A percentile compares a stretch with the other conserved stretches of the same genome.
These are phyloP conservation scores for Spizellomyces sp. DNA, from an alignment of 192 early-diverging fungal genomes.

Conservation along the genomic window DNA sequence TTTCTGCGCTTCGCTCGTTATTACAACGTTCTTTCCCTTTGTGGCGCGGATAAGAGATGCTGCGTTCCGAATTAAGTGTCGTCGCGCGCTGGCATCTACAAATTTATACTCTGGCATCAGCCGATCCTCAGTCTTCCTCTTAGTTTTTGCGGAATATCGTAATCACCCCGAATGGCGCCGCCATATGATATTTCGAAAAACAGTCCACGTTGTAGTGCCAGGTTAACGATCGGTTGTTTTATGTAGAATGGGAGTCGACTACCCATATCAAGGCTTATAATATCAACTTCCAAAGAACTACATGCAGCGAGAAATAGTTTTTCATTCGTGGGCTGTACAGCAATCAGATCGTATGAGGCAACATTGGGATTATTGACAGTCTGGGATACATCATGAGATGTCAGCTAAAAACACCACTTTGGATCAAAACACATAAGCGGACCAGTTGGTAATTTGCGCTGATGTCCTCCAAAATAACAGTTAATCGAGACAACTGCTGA, in stretches of 20 bases:
- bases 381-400: slow-evolving; percentile 4
- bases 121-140: background rate
- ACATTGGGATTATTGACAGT: slow-evolving; percentile 28
- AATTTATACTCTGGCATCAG: slow-evolving; percentile 6
- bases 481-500: slow-evolving; percentile 60
- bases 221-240: slow-evolving; percentile 63
- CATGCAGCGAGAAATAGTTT: slow-evolving; percentile 74
- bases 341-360: slow-evolving; percentile 62
- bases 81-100: slow-evolving; percentile 60
- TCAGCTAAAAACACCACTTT: background rate
- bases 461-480: slow-evolving; percentile 59
- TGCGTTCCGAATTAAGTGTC: slow-evolving; percentile 69
- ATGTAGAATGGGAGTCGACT: slow-evolving; percentile 69
- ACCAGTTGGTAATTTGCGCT: slow-evolving; percentile 59
- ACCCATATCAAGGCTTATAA: slow-evolving; percentile 76
- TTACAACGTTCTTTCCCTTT: slow-evolving; percentile 76
- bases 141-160: too few species aligned
- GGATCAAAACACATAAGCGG: slow-evolving; percentile 15
- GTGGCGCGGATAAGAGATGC: slow-evolving; percentile 67
- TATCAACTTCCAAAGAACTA: slow-evolving; percentile 70
- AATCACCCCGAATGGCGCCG: slow-evolving; percentile 61
- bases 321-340: slow-evolving; percentile 72
- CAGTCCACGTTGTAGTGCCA: slow-evolving; percentile 73
- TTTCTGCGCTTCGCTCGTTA: slow-evolving; percentile 68
- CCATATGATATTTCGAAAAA: slow-evolving; percentile 79